Evolutionary conservation across 2,329 filamentous ascomycete species (phyloP), one percentile per base, ranked within the genome.

Genomic region (Sporothrix brunneoviolacea): DNA sequence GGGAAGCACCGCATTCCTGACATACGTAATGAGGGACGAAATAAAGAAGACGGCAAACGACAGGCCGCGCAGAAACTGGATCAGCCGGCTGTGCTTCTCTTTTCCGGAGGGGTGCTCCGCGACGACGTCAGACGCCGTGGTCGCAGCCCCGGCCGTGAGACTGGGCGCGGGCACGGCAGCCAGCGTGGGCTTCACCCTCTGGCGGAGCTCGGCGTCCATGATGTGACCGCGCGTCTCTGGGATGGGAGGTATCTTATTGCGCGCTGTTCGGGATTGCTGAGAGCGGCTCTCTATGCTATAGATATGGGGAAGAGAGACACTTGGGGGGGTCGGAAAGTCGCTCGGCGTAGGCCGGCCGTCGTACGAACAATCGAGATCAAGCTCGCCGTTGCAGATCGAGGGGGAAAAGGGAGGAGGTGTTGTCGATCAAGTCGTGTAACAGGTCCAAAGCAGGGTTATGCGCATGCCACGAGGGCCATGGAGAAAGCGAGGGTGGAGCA

Each of bases 41-140:
- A 68, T 56, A 59, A 83, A 82, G 62, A 81, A 83, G 54, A 76
- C 30, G 19, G 60, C 62, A 54, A 81, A 72, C 9, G 70, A 67
- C n/a, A 75, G 46, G 35, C 73, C 73, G n/a, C 80, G 73, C 35
- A 82, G 44, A 21, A 75, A 57, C 58, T 80, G 75, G 53, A 74
- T 69, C 13, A 70, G 58, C 8, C 65, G 62, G 42, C 77, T 73
- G 64, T 83, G 71, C 53, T 76, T 72, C 48, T 71, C 64, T 49
- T 72, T 71, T n/a, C 79, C 79, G 2, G 77, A 77, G 0, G 79
- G 78, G 60, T 83, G 78, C 13, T 54, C 57, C 42, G 35, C 55
- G 9, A 55, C 48, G 27, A 44, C 54, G 13, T 47, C 24, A 13
- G 51, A 42, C 27, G 52, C 53, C 37, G 47, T 52, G 16, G 57